Evolutionary conservation across 2,329 filamentous ascomycete genomes (phyloP), one percentile per base, ranked within the genome.

Genomic region (Fusarium citri): DNA sequence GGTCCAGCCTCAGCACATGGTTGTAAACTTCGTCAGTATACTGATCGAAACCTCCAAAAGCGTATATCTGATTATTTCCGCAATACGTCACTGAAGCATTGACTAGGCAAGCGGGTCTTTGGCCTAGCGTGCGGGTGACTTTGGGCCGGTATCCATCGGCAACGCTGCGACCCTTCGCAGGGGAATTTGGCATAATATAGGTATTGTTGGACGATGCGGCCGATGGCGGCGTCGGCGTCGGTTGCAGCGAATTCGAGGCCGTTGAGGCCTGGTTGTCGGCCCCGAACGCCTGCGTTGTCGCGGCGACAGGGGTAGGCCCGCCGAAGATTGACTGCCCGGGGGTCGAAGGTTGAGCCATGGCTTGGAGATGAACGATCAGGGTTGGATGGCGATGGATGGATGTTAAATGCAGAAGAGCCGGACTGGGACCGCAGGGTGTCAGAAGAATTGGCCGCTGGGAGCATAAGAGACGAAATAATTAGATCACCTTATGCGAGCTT

Each of bases 11-110:
- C 69, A 99, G 85, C 43, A 99, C 96, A 82, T 99, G 96, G 78
- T 99, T 99, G 82, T 99, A 99, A 20, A 99, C 93, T 83, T 99
- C 96, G 79, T 99, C 96, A 1, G 96, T 99, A 78, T 97, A 98
- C 80, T 98, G 95, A 78, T 99, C 96, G 77, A 99, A 99, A 20
- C 96, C 96, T 45, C 96, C 96, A 84, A 99, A 99, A 14, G 95
- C 96, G 81, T 97, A 98, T 74, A 99, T 98, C 80, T 96, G 91
- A 79, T 98, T 96, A 82, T 97, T 96, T 64, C 94, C 94, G 76
- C 96, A 97, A 80, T 97, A 98, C n/a, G 96, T 99, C 65, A 98
- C 95, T 1, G 96, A 98, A 55, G 96, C 96, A 84, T 99, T 99
- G 72, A 99, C 95, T 51, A 99, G 86, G 78, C 95, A 98, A 37